Evolutionary conservation across 345 rosid genomes (phyloP).

Genomic region (Brassica incana): DNA sequence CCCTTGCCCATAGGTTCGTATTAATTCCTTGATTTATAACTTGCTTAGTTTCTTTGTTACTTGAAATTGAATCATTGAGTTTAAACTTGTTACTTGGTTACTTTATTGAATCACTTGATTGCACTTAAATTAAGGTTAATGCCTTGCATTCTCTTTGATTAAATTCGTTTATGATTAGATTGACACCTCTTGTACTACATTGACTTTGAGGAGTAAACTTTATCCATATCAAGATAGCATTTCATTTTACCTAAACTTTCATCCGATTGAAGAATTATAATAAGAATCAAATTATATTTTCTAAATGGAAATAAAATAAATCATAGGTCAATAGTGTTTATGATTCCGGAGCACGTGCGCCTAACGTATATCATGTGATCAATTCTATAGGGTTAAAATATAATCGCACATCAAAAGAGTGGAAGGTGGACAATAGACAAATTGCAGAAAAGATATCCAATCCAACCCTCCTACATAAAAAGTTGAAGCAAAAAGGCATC

Average conservation of each 20-base stretch:
- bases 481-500: conserved; percentile 19
- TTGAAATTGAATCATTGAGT: too few relatives aligned
- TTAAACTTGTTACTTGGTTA: too few relatives aligned
- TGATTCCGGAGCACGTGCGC: conserved; percentile 22
- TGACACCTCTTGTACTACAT: too few relatives aligned
- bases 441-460: conserved; percentile 25
- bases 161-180: too few relatives aligned
- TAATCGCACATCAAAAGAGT: conserved; percentile 3
- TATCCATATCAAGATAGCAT: neutral
- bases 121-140: too few relatives aligned
- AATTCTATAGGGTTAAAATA: conserved; percentile 1
- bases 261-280: neutral
- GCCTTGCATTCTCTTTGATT: too few relatives aligned
- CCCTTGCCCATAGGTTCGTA: neutral
- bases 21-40: neutral
- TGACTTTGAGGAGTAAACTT: neutral
- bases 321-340: neutral
- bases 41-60: too few relatives aligned
- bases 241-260: neutral
- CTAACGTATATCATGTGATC: conserved; percentile 18
- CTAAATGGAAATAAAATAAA: neutral
- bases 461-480: neutral
- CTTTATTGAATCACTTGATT: too few relatives aligned
- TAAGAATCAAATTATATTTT: neutral
- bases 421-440: conserved; percentile 25